phyloP scores from a whole-genome alignment of 768 basidiomycete species.

The Leucocoprinus sp. region DNA sequence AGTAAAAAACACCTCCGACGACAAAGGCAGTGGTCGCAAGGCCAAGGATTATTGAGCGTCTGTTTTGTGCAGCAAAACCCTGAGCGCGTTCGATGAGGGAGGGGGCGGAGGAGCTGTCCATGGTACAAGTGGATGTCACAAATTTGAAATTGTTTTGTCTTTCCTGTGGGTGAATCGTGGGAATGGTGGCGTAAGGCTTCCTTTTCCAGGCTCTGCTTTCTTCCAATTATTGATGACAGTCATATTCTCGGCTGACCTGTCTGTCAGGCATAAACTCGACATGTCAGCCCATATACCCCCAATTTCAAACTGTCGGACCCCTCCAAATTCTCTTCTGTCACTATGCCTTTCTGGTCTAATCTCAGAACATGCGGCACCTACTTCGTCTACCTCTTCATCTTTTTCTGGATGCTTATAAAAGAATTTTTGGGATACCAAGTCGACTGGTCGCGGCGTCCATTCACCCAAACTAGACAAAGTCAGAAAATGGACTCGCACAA shows the following conservation, averaged over 20 bases:
- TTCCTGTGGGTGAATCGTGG: neutral
- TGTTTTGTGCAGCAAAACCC: slow-evolving; percentile 68
- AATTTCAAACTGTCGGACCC: neutral
- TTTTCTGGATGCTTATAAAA: slow-evolving; percentile 3
- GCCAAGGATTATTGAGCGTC: slow-evolving; percentile 63
- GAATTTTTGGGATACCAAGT: neutral
- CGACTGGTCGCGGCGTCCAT: neutral
- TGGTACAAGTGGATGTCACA: slow-evolving; percentile 10
- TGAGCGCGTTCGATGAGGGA: slow-evolving; percentile 54
- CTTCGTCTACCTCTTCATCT: neutral
- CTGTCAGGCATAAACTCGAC: neutral
- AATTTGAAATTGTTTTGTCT: slow-evolving; percentile 6
- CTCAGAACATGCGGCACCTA: neutral
- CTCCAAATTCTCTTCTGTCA: neutral
- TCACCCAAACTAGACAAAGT: neutral
- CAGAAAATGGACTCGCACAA: neutral
- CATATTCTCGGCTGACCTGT: neutral
- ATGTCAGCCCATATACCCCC: slow-evolving; percentile 6
- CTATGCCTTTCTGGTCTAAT: neutral
- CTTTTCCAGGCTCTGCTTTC: too few species aligned
- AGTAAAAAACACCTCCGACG: slow-evolving; percentile 70
- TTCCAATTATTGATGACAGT: too few species aligned
- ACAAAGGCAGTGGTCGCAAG: slow-evolving; percentile 65
- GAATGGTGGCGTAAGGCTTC: slow-evolving; percentile 12
- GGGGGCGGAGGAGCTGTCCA: slow-evolving; percentile 15